Percentiles rank a stretch among this genome's conserved stretches.
phyloP scores from a whole-genome alignment of 352 stramenopile genomes.

The Pseudoperonospora humuli region DNA sequence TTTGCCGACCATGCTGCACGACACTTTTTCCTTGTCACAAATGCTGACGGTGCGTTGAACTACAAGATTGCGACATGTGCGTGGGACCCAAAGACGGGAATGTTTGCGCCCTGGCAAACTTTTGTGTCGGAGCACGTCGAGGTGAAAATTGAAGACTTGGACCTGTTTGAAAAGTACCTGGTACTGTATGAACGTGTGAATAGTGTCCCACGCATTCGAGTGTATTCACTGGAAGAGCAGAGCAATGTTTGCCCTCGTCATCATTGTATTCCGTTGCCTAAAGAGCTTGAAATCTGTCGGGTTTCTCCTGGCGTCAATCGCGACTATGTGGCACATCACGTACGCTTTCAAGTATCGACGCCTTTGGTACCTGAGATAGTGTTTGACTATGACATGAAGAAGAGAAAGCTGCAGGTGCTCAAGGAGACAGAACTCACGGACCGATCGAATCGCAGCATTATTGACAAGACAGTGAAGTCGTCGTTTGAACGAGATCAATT shows the following conservation, averaged over 20 bases:
- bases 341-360: slow-evolving; percentile 71
- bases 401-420: slow-evolving; percentile 32
- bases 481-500: slow-evolving; percentile 28
- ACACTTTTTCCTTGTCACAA: slow-evolving; percentile 78
- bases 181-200: slow-evolving; percentile 76
- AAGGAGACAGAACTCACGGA: slow-evolving; percentile 46
- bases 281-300: slow-evolving; percentile 44
- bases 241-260: slow-evolving; percentile 12
- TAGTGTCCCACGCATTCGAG: slow-evolving; percentile 67
- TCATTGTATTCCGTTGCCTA: slow-evolving; percentile 52
- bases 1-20: slow-evolving; percentile 74
- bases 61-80: slow-evolving; percentile 60
- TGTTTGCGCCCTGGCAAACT: slow-evolving; percentile 28
- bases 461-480: slow-evolving; percentile 1
- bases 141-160: slow-evolving; percentile 86
- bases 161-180: slow-evolving; percentile 72
- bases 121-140: slow-evolving; percentile 45
- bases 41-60: slow-evolving; percentile 57
- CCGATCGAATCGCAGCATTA: slow-evolving; percentile 5
- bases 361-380: slow-evolving; percentile 69
- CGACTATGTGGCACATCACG: slow-evolving; percentile 41
- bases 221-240: slow-evolving; percentile 24
- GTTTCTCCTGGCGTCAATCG: slow-evolving; percentile 79
- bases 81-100: neutral
- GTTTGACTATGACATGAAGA: slow-evolving; percentile 70